These are phyloP conservation scores for Oxalis stricta DNA, from an alignment of 441 rosid genomes.

Conservation along the genomic window DNA sequence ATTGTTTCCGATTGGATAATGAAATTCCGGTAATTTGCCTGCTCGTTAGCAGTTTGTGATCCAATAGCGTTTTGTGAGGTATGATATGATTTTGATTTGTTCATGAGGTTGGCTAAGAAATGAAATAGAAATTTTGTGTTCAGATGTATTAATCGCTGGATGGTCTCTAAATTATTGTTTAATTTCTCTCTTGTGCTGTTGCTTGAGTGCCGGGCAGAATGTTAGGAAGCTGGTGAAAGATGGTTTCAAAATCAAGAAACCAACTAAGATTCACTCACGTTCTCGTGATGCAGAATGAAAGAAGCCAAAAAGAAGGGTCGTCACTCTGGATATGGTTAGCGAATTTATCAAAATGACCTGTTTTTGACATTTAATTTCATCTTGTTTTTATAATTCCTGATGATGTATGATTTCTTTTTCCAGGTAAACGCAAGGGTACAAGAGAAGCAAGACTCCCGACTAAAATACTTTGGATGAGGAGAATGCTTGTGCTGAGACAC, in stretches of 20 bases:
- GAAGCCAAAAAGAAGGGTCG: conserved; percentile 90
- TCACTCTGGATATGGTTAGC: conserved; percentile 79
- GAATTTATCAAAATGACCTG: no score
- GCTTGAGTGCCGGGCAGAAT: conserved; percentile 53
- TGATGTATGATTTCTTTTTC: conserved; percentile 1
- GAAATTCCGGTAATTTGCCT: no score
- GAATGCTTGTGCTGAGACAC: conserved; percentile 69
- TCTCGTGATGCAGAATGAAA: conserved; percentile 76
- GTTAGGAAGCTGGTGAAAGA: conserved; percentile 90
- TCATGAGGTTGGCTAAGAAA: no score
- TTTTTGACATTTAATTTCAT: no score
- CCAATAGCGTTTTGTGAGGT: no score
- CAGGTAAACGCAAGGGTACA: conserved; percentile 83
- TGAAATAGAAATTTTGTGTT: no score
- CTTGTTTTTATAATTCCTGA: no score
- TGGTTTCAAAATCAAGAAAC: conserved; percentile 89
- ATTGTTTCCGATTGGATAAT: no score
- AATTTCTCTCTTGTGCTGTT: background rate
- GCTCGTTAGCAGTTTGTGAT: no score
- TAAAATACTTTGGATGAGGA: conserved; percentile 69
- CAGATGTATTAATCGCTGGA: no score
- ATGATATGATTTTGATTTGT: no score
- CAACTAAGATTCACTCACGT: conserved; percentile 89
- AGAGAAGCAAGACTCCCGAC: conserved; percentile 83
- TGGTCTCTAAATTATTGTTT: background rate